Evolutionary conservation across 441 rosid genomes (phyloP), one percentile per base, ranked within the genome.

Genomic region (Mallotus japonicus): DNA sequence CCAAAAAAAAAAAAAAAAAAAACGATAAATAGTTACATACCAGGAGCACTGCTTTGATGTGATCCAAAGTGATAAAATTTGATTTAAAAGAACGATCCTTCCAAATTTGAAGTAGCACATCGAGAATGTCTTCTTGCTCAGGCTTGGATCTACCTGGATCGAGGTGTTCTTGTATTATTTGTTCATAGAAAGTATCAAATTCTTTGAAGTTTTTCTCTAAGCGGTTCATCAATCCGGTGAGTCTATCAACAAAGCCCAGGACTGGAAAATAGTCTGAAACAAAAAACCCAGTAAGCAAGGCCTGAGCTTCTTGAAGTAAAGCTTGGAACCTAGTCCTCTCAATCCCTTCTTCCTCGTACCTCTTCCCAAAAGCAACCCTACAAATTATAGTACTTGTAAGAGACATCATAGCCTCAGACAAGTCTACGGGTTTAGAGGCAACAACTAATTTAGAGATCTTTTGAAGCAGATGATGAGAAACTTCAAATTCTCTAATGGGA

Each of bases 41-140:
- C 81, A 74, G 75, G 65, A 81, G 79, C 10, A 75, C 13, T 10
- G 75, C 79, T 72, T 77, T 77, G 46, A 78, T 56, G 54, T 78
- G 75, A 42, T 77, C 73, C 32, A 28, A 6, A 32, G 9, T 0
- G 77, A 28, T 69, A 8, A 75, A n/a, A 19, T 75, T 17, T 17
- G 56, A 24, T 42, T 50, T 55, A n/a, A 65, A 22, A 2, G n/a
- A 50, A 2, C 58, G 65, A 34, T 73, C 59, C 53, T 72, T 73
- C 50, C 15, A 0, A 0, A 73, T 5, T 19, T 71, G 59, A 37
- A 74, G 70, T 3, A 79, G 69, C 2, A 79, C 78, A 47, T 67
- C 80, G 0, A 79, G 51, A 20, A 83, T 60, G 62, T 76, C 76
- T 22, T 81, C 73, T 17, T 71, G 72, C 37, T 72, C 75, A 15